These are phyloP conservation scores for Colletotrichum noveboracense DNA, from an alignment of 2,329 filamentous ascomycete species.

Conservation along the genomic window DNA sequence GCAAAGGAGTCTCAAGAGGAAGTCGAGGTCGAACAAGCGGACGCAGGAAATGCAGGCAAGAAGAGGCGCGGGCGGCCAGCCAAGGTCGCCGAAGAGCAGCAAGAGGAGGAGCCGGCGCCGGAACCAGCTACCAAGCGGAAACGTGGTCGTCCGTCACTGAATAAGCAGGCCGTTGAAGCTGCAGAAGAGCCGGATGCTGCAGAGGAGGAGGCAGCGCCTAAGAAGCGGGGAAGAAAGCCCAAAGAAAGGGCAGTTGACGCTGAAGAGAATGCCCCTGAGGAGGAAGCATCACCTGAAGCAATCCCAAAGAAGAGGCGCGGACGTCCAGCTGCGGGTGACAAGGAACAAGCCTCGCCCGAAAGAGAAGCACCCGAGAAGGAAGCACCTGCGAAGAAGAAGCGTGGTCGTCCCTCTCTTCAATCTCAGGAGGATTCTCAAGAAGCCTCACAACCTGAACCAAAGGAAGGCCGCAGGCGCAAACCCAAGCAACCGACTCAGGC, in stretches of 20 bases:
- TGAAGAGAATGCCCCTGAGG: background rate
- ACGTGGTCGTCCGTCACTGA: constrained; percentile 31
- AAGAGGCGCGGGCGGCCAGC: background rate
- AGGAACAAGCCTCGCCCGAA: constrained; percentile 17
- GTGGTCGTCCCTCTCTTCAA: background rate
- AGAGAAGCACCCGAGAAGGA: background rate
- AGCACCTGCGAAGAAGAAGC: background rate
- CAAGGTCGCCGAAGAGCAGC: background rate
- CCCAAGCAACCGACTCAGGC: background rate
- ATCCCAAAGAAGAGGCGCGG: constrained; percentile 23
- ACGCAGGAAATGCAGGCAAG: background rate
- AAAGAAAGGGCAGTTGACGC: background rate
- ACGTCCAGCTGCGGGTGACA: constrained; percentile 18
- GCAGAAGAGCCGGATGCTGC: constrained; percentile 4
- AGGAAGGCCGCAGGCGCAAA: background rate
- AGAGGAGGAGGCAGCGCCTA: constrained; percentile 10
- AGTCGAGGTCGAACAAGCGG: background rate
- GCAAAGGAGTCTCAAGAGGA: background rate
- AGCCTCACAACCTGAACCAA: background rate
- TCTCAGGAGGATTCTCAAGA: constrained; percentile 17
- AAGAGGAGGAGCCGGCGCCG: constrained; percentile 22
- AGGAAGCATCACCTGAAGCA: constrained; percentile 2
- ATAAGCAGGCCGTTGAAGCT: background rate
- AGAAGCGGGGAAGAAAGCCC: background rate
- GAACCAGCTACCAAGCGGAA: constrained; percentile 21